These are phyloP conservation scores for Solanum dulcamara DNA, from an alignment of 257 asterid genomes.

Conservation along the genomic window DNA sequence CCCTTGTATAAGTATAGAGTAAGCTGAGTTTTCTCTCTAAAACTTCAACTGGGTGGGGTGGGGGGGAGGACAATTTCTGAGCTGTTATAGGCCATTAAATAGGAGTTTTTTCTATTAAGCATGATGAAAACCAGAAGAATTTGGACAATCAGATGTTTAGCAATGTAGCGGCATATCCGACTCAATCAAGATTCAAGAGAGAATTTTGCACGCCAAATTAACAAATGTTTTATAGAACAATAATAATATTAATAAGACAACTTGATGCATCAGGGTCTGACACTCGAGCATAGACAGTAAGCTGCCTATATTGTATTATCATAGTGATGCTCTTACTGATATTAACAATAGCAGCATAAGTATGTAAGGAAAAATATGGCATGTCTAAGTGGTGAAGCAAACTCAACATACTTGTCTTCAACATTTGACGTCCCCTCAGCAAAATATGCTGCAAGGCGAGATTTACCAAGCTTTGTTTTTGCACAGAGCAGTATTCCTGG, in stretches of 20 bases:
- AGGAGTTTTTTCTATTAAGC: neutral
- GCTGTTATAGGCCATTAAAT: neutral
- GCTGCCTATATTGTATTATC: neutral
- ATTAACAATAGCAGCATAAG: neutral
- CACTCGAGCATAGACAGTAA: neutral
- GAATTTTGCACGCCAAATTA: neutral
- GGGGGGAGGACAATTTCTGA: neutral
- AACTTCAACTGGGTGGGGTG: neutral
- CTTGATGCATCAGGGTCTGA: neutral
- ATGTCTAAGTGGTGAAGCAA: neutral
- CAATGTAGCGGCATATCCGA: neutral
- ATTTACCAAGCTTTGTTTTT: slow-evolving; percentile 68
- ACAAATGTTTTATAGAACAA: neutral
- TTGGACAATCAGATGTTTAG: neutral
- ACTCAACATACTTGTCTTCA: slow-evolving; percentile 31
- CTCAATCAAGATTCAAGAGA: neutral
- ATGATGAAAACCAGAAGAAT: neutral
- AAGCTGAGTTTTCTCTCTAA: neutral
- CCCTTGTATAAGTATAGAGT: neutral
- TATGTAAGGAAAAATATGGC: neutral
- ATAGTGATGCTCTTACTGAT: neutral
- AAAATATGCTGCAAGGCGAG: slow-evolving; percentile 73
- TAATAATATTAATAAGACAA: neutral
- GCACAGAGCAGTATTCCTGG: slow-evolving; percentile 94
- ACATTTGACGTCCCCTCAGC: slow-evolving; percentile 85